phyloP scores from a whole-genome alignment of 2,329 filamentous ascomycete genomes.

The Epichloe coenophiala region DNA sequence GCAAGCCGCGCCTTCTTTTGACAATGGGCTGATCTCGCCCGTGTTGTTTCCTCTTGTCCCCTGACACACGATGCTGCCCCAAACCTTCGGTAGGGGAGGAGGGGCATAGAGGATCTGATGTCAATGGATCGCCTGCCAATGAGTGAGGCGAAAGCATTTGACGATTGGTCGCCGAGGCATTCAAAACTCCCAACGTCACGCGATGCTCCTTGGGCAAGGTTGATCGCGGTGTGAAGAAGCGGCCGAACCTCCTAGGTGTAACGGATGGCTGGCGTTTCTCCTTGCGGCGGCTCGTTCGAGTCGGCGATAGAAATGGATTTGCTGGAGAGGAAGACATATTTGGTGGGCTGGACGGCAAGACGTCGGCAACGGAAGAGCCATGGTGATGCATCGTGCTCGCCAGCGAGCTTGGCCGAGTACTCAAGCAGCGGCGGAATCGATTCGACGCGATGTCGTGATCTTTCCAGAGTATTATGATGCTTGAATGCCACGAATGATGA shows the following conservation, averaged over 20 bases:
- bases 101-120: slow-evolving; percentile 18
- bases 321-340: slow-evolving; percentile 14
- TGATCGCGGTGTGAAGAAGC: slow-evolving; percentile 33
- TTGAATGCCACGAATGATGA: background rate
- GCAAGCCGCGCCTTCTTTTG: slow-evolving; percentile 17
- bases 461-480: background rate
- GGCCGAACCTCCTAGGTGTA: slow-evolving; percentile 32
- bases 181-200: slow-evolving; percentile 18
- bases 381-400: slow-evolving; percentile 11
- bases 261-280: slow-evolving; percentile 30
- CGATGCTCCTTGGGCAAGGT: slow-evolving; percentile 13
- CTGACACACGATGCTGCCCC: slow-evolving; percentile 7
- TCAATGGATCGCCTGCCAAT: slow-evolving; percentile 15
- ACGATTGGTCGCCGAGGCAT: slow-evolving; percentile 18
- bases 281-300: slow-evolving; percentile 19
- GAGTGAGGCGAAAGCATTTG: slow-evolving; percentile 20
- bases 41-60: slow-evolving; percentile 14
- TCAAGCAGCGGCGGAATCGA: background rate
- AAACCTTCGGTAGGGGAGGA: slow-evolving; percentile 19
- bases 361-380: slow-evolving; percentile 9
- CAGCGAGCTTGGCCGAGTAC: background rate
- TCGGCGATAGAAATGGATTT: slow-evolving; percentile 19
- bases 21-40: slow-evolving; percentile 9
- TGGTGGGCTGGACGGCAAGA: slow-evolving; percentile 14
- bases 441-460: background rate